Base-by-base conservation (phyloP, 257 asterid species). In the Linderniella brevidens region DNA sequence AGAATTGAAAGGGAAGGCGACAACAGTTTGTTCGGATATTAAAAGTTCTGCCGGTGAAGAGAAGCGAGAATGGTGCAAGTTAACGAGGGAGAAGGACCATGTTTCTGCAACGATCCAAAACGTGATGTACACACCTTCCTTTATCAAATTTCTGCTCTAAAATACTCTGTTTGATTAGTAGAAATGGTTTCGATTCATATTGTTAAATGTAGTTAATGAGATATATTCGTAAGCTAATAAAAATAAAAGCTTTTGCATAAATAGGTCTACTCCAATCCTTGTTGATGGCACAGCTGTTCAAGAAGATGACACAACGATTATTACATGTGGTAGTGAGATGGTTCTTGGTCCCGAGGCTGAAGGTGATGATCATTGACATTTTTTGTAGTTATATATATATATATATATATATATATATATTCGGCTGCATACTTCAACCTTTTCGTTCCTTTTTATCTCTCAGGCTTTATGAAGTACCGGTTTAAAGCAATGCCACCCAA, bases 281-380 rank as follows among this genome's bases (percentile, higher is more conserved):
- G 79, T 84, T 73, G 94, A 80, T 69, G 86, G 73, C 53, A 41
- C 69, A 35, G 63, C 67, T 66, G 74, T 88, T 57, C 78, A 49
- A 50, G 74, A 59, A 56, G 87, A 68, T 56, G 77, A 84, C 46
- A 66, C 75, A 25, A 51, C 68, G 48, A 53, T 64, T 56, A 70
- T 88, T 47, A 63, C 67, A 58, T 81, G 95, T 62, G 98, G 95
- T 63, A 76, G 92, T 57, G 94, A 88, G 69, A 84, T 84, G 43
- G 64, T 72, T 51, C 79, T 76, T 32, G 82, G 95, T 41, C 69
- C 79, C 14, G 68, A 61, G 46, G 61, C 67, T 49, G 70, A 80
- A 55, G 92, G 92, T 73, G 60, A 75, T 73, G 60, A 75, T 64
- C 39, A 49, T 46, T 55, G 11, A 37, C 48, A 17, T 13, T 35